Evolutionary conservation across 805 yeast genomes (phyloP).

Genomic region (Schwanniomyces vanrijiae): DNA sequence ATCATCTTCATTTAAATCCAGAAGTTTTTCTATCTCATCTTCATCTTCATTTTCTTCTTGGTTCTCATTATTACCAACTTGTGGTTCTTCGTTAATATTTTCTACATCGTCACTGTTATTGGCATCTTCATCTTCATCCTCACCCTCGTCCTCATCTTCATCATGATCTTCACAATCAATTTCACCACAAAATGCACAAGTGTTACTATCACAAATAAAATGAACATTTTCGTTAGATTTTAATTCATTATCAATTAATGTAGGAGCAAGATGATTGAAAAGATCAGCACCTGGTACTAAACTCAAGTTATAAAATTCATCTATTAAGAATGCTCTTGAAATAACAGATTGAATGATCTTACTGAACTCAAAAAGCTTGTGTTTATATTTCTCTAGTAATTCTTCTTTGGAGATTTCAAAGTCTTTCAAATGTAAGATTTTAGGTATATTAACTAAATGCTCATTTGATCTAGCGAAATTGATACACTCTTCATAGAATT

Average conservation of each 20-base stretch:
- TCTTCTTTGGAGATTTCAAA: constrained; percentile 14
- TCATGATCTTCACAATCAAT: constrained; percentile 31
- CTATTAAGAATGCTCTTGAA: constrained; percentile 80
- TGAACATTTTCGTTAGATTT: constrained; percentile 55
- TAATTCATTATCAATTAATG: constrained; percentile 11
- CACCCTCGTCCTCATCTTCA: constrained; percentile 20
- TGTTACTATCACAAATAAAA: constrained; percentile 48
- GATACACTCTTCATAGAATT: constrained; percentile 39
- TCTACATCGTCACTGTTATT: constrained; percentile 13
- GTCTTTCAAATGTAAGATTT: constrained; percentile 20
- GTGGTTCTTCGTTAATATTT: constrained; percentile 12
- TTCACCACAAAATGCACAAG: constrained; percentile 35
- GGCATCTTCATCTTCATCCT: constrained; percentile 11
- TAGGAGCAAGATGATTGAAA: constrained; percentile 66
- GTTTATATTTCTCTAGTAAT: constrained; percentile 11
- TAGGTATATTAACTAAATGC: constrained; percentile 34
- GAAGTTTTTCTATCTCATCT: constrained; percentile 12
- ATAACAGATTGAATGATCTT: constrained; percentile 61
- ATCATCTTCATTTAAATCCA: constrained; percentile 8
- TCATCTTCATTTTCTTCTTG: constrained; percentile 9
- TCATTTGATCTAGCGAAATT: constrained; percentile 38
- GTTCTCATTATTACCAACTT: constrained; percentile 4
- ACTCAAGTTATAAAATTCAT: constrained; percentile 68
- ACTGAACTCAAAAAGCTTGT: constrained; percentile 49
- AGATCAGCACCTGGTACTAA: constrained; percentile 91